Evolutionary conservation across 1,284 basidiomycete genomes (phyloP).

Genomic region (Coniferiporia weirii): DNA sequence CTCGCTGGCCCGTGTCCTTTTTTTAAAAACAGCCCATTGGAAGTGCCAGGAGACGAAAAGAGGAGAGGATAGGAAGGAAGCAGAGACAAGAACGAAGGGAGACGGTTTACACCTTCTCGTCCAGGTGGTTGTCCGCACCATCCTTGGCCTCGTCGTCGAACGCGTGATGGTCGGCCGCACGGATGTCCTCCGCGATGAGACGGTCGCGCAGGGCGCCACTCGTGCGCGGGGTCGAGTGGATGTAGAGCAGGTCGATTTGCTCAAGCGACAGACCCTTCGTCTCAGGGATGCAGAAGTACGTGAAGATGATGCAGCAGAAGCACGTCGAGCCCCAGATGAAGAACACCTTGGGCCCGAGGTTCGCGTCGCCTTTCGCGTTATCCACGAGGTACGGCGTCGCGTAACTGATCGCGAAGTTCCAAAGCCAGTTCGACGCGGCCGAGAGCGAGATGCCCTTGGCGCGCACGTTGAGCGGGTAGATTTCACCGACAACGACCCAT

Average conservation of each 20-base stretch:
- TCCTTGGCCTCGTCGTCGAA: constrained; percentile 1
- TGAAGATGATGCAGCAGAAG: constrained; percentile 64
- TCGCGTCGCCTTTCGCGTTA: constrained; percentile 44
- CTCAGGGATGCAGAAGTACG: constrained; percentile 75
- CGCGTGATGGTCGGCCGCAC: constrained; percentile 1
- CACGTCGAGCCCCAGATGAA: constrained; percentile 85
- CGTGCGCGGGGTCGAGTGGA: constrained; percentile 43
- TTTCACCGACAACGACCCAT: constrained; percentile 75
- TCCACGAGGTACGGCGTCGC: constrained; percentile 77
- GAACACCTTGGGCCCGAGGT: constrained; percentile 79
- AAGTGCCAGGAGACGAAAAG: no score
- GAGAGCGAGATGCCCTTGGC: constrained; percentile 77
- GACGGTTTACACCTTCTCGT: constrained; percentile 18
- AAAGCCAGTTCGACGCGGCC: constrained; percentile 68
- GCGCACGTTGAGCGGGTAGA: constrained; percentile 70
- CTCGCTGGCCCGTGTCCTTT: no score
- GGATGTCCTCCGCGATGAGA: constrained; percentile 32
- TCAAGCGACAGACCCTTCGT: constrained; percentile 27
- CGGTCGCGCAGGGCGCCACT: constrained; percentile 44
- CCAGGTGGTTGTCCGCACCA: constrained; percentile 2
- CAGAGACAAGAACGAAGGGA: not conserved
- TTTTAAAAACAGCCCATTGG: no score
- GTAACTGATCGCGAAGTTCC: constrained; percentile 60
- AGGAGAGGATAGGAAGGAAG: no score
- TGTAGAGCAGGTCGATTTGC: constrained; percentile 63